phyloP scores from a whole-genome alignment of 257 asterid genomes.

The Lantana camara region DNA sequence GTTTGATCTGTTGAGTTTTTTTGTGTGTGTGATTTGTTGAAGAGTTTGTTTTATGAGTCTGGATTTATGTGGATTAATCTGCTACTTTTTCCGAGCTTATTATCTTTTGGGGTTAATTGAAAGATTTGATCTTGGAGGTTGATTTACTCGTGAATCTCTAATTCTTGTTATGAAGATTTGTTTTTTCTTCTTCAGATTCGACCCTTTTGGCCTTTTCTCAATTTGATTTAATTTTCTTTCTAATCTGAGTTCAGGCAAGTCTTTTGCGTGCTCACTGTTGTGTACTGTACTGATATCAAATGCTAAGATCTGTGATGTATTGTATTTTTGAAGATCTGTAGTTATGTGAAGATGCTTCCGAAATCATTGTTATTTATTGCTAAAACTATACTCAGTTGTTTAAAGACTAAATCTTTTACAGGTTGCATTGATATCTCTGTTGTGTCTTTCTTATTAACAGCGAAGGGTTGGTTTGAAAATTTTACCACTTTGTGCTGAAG shows the following conservation, averaged over 20 bases:
- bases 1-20: background rate
- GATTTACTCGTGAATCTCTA: background rate
- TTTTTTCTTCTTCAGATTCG: too few species aligned
- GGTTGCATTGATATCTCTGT: conserved; percentile 7
- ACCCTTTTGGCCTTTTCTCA: too few species aligned
- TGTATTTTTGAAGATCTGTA: background rate
- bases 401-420: background rate
- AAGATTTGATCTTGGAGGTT: background rate
- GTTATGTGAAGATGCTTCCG: background rate
- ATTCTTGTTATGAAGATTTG: background rate
- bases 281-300: background rate
- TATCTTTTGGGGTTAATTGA: background rate
- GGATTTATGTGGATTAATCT: conserved; percentile 6
- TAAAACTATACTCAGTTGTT: background rate
- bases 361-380: too few species aligned
- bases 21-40: background rate
- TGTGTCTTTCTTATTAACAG: conserved; percentile 23
- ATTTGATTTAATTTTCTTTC: too few species aligned
- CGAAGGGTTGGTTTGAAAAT: conserved; percentile 30
- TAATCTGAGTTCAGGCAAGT: background rate
- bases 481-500: conserved; percentile 35
- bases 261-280: background rate
- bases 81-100: background rate
- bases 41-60: background rate
- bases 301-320: conserved; percentile 13